Conservation (phyloP, 805 yeast species). For the Maudiozyma saulgeensis region DNA sequence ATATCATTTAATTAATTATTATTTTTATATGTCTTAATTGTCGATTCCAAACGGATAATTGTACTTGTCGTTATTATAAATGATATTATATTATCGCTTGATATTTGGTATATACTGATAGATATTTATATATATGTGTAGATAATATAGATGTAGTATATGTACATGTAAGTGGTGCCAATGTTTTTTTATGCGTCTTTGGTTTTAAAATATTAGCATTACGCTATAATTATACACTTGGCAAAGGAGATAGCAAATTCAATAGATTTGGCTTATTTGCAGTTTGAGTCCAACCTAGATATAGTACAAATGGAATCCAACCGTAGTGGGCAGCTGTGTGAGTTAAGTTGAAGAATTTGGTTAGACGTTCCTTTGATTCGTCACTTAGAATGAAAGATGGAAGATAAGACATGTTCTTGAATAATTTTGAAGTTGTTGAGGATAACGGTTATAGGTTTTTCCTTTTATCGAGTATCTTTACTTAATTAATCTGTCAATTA, state of each 20-base stretch:
- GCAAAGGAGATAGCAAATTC: conserved; percentile 30
- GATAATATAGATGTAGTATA: neutral
- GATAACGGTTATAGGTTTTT: no score
- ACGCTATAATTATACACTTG: conserved; percentile 23
- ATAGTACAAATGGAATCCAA: conserved; percentile 90
- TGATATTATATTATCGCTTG: neutral
- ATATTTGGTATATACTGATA: neutral
- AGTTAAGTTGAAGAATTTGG: conserved; percentile 71
- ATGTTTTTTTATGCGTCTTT: no score
- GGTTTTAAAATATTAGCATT: no score
- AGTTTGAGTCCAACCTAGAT: conserved; percentile 79
- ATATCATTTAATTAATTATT: conserved; percentile 7
- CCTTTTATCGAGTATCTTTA: neutral
- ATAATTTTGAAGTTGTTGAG: no score
- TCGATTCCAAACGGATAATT: neutral
- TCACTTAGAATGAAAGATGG: conserved; percentile 31
- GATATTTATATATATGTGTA: conserved; percentile 2
- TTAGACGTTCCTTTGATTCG: conserved; percentile 67
- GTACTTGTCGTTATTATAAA: no score
- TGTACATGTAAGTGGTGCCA: neutral
- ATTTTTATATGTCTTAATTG: conserved; percentile 3
- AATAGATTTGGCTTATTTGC: conserved; percentile 77
- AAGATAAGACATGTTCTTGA: conserved; percentile 20
- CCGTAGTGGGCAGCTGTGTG: conserved; percentile 90
- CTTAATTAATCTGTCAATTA: neutral